Evolutionary conservation across 129 eudicot genomes (phyloP), one percentile per base, ranked within the genome.

Genomic region (Logfia minima): DNA sequence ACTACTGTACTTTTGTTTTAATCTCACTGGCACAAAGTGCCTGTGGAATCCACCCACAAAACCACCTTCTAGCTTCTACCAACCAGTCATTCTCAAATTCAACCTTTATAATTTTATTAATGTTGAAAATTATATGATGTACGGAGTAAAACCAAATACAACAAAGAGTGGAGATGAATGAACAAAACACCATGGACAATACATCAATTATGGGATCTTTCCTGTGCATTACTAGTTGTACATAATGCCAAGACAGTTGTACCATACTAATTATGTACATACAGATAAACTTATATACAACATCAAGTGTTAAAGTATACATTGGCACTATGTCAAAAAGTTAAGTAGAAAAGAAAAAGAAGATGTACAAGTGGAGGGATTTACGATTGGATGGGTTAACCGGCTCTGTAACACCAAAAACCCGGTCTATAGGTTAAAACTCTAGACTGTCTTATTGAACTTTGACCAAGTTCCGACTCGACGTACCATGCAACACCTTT

Each of bases 401-500:
- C 19, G 72, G 77, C 29, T 26, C 29, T 26, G 2, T 26, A 26
- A 26, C 29, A 26, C 29, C 29, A 39, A 70, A 78, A 70, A 70
- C 82, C 76, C 77, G 76, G 77, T 79, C 64, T 3, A 43, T 61
- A 62, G 11, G 8, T 79, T 45, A 31, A 29, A 69, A 61, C 64
- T 77, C 62, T 70, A 24, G 39, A 26, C 62, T 41, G 41, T 68
- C 41, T 62, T 71, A 79, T 71, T 62, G 43, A 71, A 23, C 39
- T 71, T 71, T 71, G 41, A 31, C 43, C 75, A 63, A 10, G 55
- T 22, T 81, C 24, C 48, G 34, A 60, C 71, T 35, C 3, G 65
- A 41, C 7, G 48, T 53, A 67, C 84, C 84, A 26, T 61, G 84
- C 48, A 81, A 75, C 32, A 81, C 76, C 64, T 81, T 81, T 5